These are phyloP conservation scores for Nematocida sp. DNA, from an alignment of 371 early-diverging fungal species.

Conservation along the genomic window DNA sequence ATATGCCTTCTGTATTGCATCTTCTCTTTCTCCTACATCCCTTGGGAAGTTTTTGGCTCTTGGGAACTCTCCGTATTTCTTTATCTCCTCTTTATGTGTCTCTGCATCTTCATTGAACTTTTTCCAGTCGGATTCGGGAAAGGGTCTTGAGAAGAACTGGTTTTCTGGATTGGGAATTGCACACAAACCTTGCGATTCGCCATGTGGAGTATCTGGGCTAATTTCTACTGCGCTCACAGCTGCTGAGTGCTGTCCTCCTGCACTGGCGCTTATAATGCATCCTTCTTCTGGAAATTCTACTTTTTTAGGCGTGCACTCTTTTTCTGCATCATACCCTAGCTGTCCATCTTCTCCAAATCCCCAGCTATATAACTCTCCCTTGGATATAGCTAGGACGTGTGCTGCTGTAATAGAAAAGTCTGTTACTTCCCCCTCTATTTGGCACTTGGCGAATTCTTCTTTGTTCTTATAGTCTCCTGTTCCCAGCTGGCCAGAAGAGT, in stretches of 20 bases:
- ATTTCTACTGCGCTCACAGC: constrained; percentile 32
- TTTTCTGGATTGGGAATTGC: not conserved
- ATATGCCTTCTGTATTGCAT: not conserved
- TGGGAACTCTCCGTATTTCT: not conserved
- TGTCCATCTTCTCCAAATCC: constrained; percentile 60
- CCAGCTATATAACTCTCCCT: constrained; percentile 60
- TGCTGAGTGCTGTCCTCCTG: constrained; percentile 51
- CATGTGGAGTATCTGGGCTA: not conserved
- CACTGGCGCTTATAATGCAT: constrained; percentile 61
- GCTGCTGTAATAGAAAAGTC: constrained; percentile 44
- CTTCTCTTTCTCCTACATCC: not conserved
- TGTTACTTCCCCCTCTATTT: constrained; percentile 26
- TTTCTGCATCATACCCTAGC: constrained; percentile 58
- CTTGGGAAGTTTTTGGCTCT: not conserved
- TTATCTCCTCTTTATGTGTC: not conserved
- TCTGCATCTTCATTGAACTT: constrained; percentile 5
- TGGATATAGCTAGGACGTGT: constrained; percentile 48
- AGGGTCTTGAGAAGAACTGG: constrained; percentile 1
- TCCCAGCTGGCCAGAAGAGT: constrained; percentile 63
- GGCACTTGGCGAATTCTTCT: constrained; percentile 27
- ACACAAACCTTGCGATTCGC: not conserved
- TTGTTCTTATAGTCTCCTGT: constrained; percentile 26
- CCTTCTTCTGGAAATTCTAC: constrained; percentile 63
- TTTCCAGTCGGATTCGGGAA: not conserved
- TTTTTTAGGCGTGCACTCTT: constrained; percentile 39